phyloP scores from a whole-genome alignment of 257 asterid species.

The Coffea canephora region DNA sequence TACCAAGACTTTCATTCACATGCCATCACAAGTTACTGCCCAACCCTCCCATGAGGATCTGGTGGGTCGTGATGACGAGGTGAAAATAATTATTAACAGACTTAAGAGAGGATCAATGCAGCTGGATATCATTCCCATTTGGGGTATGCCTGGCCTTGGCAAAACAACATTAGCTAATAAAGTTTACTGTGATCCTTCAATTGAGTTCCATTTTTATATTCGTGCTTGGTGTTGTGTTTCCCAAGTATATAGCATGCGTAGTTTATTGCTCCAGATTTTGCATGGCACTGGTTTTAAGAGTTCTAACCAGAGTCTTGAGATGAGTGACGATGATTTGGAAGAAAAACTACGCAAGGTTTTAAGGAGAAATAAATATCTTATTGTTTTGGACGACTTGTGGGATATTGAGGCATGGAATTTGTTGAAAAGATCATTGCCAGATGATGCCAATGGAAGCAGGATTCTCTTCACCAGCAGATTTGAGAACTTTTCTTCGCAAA shows the following conservation, averaged over 20 bases:
- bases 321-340: not conserved
- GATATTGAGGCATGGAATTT: not conserved
- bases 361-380: not conserved
- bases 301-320: no score
- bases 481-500: no score
- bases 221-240: slow-evolving; percentile 10
- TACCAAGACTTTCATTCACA: no score
- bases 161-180: slow-evolving; percentile 9
- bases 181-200: not conserved
- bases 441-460: not conserved
- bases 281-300: no score
- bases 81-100: no score
- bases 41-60: no score
- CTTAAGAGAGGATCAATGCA: no score
- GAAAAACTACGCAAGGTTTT: not conserved
- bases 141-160: slow-evolving; percentile 9
- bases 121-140: not conserved
- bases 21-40: no score
- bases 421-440: not conserved
- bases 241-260: not conserved
- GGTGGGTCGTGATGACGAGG: no score
- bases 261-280: slow-evolving; percentile 1
- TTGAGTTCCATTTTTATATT: slow-evolving; percentile 3
- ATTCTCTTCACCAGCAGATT: slow-evolving; percentile 17
- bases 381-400: slow-evolving; percentile 20